Evolutionary conservation across 495 filamentous ascomycete species (phyloP).

Genomic region (Annulohypoxylon bovei): DNA sequence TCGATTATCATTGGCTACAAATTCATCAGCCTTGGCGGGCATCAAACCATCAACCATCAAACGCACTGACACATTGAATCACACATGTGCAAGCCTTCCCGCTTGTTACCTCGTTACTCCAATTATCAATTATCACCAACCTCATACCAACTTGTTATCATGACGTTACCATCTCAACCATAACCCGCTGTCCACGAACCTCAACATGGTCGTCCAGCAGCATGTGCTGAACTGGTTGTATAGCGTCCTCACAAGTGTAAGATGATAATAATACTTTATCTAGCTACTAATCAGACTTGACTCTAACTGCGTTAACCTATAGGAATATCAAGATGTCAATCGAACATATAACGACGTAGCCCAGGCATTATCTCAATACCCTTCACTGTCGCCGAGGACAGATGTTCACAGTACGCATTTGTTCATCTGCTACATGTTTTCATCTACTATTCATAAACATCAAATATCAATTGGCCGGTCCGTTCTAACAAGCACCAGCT

Average conservation of each 20-base stretch:
- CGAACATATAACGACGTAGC: conserved; percentile 93
- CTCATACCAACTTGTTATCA: conserved; percentile 23
- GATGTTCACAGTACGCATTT: conserved; percentile 87
- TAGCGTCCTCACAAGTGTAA: conserved; percentile 83
- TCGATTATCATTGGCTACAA: conserved; percentile 12
- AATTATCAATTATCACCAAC: not conserved
- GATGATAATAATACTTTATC: conserved; percentile 21
- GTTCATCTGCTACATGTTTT: not conserved
- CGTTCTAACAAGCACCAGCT: conserved; percentile 60
- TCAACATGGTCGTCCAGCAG: conserved; percentile 82
- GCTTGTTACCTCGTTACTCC: not conserved
- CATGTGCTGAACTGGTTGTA: conserved; percentile 95
- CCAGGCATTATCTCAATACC: conserved; percentile 80
- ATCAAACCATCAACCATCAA: not conserved
- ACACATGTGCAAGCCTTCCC: conserved; percentile 33
- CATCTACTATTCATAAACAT: too few species aligned
- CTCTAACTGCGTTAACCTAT: conserved; percentile 22
- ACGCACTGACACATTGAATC: not conserved
- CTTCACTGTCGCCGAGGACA: conserved; percentile 87
- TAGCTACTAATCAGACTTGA: not conserved
- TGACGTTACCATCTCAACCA: conserved; percentile 21
- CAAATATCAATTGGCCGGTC: not conserved
- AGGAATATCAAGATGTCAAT: conserved; percentile 95
- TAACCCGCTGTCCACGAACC: conserved; percentile 21
- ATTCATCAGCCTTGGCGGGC: conserved; percentile 36